Base-by-base conservation (phyloP, 805 yeast species). In the Millerozyma acaciae region DNA sequence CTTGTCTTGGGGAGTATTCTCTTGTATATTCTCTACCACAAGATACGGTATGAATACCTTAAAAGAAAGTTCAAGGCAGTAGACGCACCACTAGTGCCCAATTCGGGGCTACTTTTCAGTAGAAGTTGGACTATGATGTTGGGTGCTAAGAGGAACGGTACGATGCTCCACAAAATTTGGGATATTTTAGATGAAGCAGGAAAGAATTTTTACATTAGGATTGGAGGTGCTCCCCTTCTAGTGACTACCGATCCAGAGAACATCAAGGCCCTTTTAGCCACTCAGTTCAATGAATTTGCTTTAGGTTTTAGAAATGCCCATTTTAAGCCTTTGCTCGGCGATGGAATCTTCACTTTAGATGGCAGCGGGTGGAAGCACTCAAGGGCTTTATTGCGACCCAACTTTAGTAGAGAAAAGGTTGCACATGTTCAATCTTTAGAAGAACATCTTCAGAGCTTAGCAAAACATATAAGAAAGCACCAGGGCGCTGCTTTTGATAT, bases 351-450 rank as follows among this genome's bases (percentile, higher is more conserved):
- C 43, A 60, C 68, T 12, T 48, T 61, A 20, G 68, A 61, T 37
- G 57, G 59, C 16, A 48, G 42, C 15, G 65, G 66, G n/a, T 62
- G 68, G 69, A 62, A 62, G 39, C 56, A 60, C 27, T 53, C 63
- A 8, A 43, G 69, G 33, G 55, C 62, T 6, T 45, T 62, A 47
- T 52, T 62, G 35, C 49, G 68, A 37, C 69, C 69, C 4, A 63
- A 59, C 33, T 63, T 62, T 40, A 50, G 64, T 9, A 52, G 66
- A 39, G 67, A 61, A 36, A 62, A 60, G 38, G 49, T 63, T 23
- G 58, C 57, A 19, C 67, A 61, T 40, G 58, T 59, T 12, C 42
- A 47, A 39, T 41, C 57, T 3, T 52, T 63, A 32, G 68, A 62
- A 43, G 51, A 51, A 6, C 67, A 56, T 34, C 31, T 60, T 16